phyloP scores from a whole-genome alignment of 176 grass and related monocot species.

The Hsuehochloa calcarea region DNA sequence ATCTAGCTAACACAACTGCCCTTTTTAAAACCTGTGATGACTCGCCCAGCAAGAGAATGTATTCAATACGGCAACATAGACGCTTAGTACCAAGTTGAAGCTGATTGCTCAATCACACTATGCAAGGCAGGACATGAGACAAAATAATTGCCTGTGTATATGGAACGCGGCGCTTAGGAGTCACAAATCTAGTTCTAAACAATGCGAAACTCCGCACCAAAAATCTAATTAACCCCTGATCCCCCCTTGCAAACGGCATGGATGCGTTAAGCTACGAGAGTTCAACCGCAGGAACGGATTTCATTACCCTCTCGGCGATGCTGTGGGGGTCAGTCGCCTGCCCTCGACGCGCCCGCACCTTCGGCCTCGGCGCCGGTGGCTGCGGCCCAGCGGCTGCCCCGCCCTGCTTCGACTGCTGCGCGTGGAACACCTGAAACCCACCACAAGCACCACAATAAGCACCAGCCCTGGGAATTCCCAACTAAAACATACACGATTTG shows the following conservation, averaged over 20 bases:
- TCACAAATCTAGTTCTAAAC: neutral
- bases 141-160: neutral
- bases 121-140: neutral
- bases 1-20: constrained; percentile 6
- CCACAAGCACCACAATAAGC: neutral
- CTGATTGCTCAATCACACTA: neutral
- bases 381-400: constrained; percentile 37
- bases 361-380: constrained; percentile 74
- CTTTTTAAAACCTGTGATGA: neutral
- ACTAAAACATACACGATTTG: neutral
- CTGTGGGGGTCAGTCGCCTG: constrained; percentile 97
- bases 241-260: neutral
- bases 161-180: neutral
- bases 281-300: neutral
- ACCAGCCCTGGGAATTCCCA: neutral
- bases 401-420: constrained; percentile 62
- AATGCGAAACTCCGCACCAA: neutral
- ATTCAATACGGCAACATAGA: neutral
- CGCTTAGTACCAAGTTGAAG: neutral
- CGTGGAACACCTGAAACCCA: constrained; percentile 70
- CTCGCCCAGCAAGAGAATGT: constrained; percentile 29
- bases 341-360: constrained; percentile 90
- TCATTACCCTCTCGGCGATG: constrained; percentile 84
- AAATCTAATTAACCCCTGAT: neutral
- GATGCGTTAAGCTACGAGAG: neutral